Evolutionary conservation across 768 basidiomycete species (phyloP).

Genomic region (Pleurotus ostreatus): DNA sequence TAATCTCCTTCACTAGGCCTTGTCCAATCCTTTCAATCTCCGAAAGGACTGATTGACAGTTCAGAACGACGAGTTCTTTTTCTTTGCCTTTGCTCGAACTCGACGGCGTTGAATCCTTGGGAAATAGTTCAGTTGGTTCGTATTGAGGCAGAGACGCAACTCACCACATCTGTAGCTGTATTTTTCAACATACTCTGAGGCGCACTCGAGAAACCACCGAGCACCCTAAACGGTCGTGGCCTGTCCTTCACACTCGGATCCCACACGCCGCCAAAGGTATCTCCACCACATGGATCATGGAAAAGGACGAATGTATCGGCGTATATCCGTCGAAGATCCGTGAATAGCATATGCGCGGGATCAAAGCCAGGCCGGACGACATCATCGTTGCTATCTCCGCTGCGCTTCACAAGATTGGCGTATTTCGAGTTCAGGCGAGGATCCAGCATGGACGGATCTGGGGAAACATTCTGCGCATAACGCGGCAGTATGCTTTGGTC

Average conservation of each 20-base stretch:
- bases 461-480: constrained; percentile 66
- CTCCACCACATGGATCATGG: constrained; percentile 78
- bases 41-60: constrained; percentile 58
- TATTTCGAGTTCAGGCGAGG: constrained; percentile 39
- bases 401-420: constrained; percentile 35
- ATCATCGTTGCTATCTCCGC: constrained; percentile 19
- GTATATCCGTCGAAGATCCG: constrained; percentile 67
- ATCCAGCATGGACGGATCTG: constrained; percentile 25
- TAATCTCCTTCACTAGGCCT: constrained; percentile 57
- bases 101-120: neutral
- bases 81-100: constrained; percentile 37
- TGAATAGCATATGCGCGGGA: constrained; percentile 62
- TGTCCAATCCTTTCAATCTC: constrained; percentile 78
- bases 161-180: neutral
- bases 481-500: constrained; percentile 61
- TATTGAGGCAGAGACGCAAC: neutral
- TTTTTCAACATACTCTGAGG: constrained; percentile 30
- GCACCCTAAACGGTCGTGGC: constrained; percentile 71
- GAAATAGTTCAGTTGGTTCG: neutral
- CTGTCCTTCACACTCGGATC: constrained; percentile 59
- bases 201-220: constrained; percentile 74
- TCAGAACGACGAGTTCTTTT: constrained; percentile 61
- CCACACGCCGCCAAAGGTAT: constrained; percentile 81
- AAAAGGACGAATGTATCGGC: constrained; percentile 79
- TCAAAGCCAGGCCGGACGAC: constrained; percentile 69